Percentiles rank a stretch among this genome's conserved stretches.
Conservation (phyloP, 1,284 basidiomycete genomes). For the Flammula alnicola region DNA sequence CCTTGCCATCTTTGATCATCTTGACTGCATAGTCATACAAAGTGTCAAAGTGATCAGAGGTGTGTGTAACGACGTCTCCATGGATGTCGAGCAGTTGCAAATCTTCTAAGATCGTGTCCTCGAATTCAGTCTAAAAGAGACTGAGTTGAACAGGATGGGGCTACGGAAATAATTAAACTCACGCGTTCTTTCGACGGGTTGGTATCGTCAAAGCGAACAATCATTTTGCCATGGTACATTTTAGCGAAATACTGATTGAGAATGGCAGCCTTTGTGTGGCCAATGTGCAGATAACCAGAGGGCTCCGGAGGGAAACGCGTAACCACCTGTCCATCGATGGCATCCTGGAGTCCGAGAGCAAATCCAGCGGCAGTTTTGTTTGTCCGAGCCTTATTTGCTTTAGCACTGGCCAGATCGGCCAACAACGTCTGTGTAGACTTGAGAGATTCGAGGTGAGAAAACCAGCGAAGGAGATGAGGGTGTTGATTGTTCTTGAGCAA, state of each 20-base stretch:
- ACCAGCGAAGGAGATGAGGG: conserved; percentile 88
- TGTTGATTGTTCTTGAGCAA: conserved; percentile 87
- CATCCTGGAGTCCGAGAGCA: conserved; percentile 87
- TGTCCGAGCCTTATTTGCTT: conserved; percentile 72
- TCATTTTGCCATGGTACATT: conserved; percentile 96
- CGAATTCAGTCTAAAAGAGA: conserved; percentile 80
- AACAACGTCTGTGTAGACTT: conserved; percentile 73
- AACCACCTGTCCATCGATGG: conserved; percentile 90
- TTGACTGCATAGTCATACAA: conserved; percentile 84
- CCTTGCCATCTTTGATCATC: conserved; percentile 88
- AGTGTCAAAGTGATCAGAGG: conserved; percentile 95
- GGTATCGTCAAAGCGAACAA: conserved; percentile 98
- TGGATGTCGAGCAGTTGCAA: conserved; percentile 84
- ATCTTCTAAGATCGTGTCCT: conserved; percentile 93
- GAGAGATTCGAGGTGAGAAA: conserved; percentile 79
- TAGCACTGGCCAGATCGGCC: conserved; percentile 61
- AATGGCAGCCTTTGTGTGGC: conserved; percentile 95
- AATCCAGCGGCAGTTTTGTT: conserved; percentile 87
- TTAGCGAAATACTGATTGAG: conserved; percentile 97
- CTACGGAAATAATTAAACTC: conserved; percentile 28
- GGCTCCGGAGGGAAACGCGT: conserved; percentile 99
- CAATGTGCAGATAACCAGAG: conserved; percentile 97
- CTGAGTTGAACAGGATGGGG: conserved; percentile 10
- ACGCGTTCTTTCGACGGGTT: conserved; percentile 97
- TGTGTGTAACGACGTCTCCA: conserved; percentile 87